Evolutionary conservation across 2,329 filamentous ascomycete species (phyloP), one percentile per base, ranked within the genome.

Genomic region (Aureobasidium mangrovei): DNA sequence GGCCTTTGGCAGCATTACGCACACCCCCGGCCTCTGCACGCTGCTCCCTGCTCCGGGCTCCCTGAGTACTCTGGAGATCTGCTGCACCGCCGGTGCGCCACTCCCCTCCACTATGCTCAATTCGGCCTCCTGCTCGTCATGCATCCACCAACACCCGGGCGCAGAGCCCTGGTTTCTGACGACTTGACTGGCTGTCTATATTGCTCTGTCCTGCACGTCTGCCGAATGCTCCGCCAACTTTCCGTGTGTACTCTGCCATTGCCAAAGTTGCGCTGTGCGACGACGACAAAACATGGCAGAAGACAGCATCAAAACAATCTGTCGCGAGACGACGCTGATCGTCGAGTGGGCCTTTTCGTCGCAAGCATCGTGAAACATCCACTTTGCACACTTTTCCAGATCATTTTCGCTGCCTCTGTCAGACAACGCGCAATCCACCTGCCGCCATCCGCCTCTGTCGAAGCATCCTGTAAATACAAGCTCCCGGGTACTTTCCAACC

Each of bases 331-430:
- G 18, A 18, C 18, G 18, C 18, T 18, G 18, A 18, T 18, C 18
- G 39, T 33, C 47, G 36, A 4, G 26, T 43, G 41, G 41, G 26
- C 12, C 6, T 10, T 7, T 18, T 7, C 41, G 18, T 52, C 48
- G 48, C 48, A 52, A 52, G 18, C 48, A 52, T 42, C 32, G 48
- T 52, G 48, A 52, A 43, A 43, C 48, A 42, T 52, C 48, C 48
- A 52, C 41, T 32, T 49, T 36, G 40, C 46, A 49, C 46, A 38
- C 46, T 31, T 49, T 28, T 33, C 2, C 27, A 27, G 7, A 32
- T 33, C 4, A 6, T 29, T 33, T 28, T 40, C 38, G 42, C 29
- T 33, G 29, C 31, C 47, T 29, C 24, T 8, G 27, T 27, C 36
- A 32, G 18, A 51, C 24, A 42, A 26, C 39, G 39, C 48, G 48